Evolutionary conservation across 2,329 filamentous ascomycete species (phyloP), one percentile per base, ranked within the genome.

Genomic region (Thielaviopsis euricoi): DNA sequence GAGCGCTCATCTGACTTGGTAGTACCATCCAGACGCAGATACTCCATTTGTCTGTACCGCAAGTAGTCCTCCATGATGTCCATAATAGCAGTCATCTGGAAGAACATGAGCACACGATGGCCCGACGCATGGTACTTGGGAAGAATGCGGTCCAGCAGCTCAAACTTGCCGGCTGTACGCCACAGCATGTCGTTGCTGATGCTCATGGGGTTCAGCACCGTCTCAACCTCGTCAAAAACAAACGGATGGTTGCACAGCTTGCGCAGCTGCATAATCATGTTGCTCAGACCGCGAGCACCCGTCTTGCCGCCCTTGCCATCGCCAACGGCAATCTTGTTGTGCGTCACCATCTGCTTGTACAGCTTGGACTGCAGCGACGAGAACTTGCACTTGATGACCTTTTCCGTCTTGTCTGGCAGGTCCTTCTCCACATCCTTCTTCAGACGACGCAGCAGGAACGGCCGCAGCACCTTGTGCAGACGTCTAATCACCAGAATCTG

Each of bases 31-130:
- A 98, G 77, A 68, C 93, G 89, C 63, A 98, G 78, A 68, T 95
- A 98, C 66, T 86, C 79, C 64, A 95, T 77, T 52, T 85, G 86
- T 63, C 88, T 81, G 66, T 89, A 85, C 3, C 91, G 85, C 62
- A 98, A 73, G 69, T 95, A 98, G 69, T 98, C 93, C 66, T 98
- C 93, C 93, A 98, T 97, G 67, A 98, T 98, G 72, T 98, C 95
- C 93, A 98, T 98, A 68, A 98, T 98, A 62, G 95, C 90, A 3
- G 93, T 98, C 93, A 98, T 98, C 70, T 98, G 93, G 78, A 98
- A 98, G 80, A 98, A 98, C 87, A 98, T 97, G 69, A 98, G 77
- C 26, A 97, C 89, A 71, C 93, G 86, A 80, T 98, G 93, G 17
- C 89, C 89, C 1, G 88, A 90, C 2, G 80, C 83, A 64, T 87